These are phyloP conservation scores for Fomitopsis palustris DNA, from an alignment of 1,284 basidiomycete species.

Conservation along the genomic window DNA sequence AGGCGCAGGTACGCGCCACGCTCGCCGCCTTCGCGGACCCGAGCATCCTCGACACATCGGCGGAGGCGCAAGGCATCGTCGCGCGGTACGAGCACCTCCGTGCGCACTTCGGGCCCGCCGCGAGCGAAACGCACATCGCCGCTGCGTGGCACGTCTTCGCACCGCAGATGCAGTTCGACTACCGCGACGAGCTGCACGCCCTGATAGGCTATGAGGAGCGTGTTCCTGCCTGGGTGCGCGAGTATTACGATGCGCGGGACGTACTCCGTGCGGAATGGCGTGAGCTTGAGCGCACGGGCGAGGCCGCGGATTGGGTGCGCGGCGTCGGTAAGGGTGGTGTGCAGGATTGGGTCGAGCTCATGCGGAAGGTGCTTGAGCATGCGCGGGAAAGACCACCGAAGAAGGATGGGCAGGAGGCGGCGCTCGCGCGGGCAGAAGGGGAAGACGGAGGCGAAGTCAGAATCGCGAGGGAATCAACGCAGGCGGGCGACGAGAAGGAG, in stretches of 20 bases:
- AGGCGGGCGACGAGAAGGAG: neutral
- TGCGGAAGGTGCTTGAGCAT: constrained; percentile 43
- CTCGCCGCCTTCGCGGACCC: constrained; percentile 51
- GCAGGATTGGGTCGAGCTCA: constrained; percentile 64
- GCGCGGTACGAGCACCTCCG: constrained; percentile 44
- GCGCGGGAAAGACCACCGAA: constrained; percentile 25
- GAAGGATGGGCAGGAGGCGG: neutral
- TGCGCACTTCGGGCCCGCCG: constrained; percentile 7
- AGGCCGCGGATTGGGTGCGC: constrained; percentile 54
- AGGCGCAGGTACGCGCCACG: constrained; percentile 63
- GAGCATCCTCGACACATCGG: constrained; percentile 40
- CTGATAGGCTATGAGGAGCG: constrained; percentile 38
- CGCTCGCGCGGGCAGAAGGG: neutral
- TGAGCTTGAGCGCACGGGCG: constrained; percentile 49
- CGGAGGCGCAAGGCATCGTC: constrained; percentile 46
- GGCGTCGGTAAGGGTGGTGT: constrained; percentile 51
- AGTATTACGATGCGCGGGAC: constrained; percentile 49
- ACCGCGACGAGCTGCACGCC: constrained; percentile 54
- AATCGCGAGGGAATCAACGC: neutral
- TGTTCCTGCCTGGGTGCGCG: constrained; percentile 49
- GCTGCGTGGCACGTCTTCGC: constrained; percentile 54
- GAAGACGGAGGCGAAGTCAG: neutral
- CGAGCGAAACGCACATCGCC: constrained; percentile 35
- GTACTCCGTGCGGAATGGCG: constrained; percentile 56
- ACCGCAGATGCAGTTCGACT: constrained; percentile 58